phyloP scores from a whole-genome alignment of 129 eudicot species.

The Ambrosia trifida region DNA sequence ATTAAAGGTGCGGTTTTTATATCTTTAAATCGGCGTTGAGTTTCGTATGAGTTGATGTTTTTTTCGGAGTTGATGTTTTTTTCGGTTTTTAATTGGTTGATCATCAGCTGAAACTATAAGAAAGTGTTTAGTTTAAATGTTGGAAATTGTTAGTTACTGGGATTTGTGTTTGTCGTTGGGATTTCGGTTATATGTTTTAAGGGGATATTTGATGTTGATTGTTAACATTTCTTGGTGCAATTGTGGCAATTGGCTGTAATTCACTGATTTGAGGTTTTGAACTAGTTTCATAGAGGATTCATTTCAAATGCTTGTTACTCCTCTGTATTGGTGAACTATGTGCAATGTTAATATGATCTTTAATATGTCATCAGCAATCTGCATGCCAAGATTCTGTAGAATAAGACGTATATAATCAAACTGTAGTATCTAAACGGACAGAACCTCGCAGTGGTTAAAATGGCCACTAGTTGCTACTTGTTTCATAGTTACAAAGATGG shows the following conservation, averaged over 20 bases:
- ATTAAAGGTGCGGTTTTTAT: constrained; percentile 51
- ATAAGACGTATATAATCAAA: background rate
- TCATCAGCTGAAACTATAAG: background rate
- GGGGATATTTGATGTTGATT: constrained; percentile 13
- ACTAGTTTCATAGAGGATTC: background rate
- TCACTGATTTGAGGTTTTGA: background rate
- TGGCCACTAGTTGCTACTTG: constrained; percentile 1
- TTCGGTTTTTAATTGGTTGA: background rate
- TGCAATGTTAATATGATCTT: background rate
- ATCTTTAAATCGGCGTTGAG: background rate
- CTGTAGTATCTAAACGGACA: background rate
- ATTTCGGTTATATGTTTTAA: background rate
- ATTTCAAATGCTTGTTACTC: constrained; percentile 1
- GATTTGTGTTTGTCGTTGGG: background rate
- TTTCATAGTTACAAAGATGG: background rate
- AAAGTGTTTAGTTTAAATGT: background rate
- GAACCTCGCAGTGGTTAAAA: background rate
- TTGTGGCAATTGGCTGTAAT: background rate
- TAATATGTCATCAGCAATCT: constrained; percentile 5
- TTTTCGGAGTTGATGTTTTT: background rate
- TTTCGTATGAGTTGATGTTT: background rate
- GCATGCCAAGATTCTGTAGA: background rate
- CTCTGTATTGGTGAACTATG: background rate
- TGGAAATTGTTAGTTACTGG: background rate
- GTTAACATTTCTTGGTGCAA: constrained; percentile 13